Evolutionary conservation across 306 rosid species (phyloP).

Genomic region (Alnus rubra): DNA sequence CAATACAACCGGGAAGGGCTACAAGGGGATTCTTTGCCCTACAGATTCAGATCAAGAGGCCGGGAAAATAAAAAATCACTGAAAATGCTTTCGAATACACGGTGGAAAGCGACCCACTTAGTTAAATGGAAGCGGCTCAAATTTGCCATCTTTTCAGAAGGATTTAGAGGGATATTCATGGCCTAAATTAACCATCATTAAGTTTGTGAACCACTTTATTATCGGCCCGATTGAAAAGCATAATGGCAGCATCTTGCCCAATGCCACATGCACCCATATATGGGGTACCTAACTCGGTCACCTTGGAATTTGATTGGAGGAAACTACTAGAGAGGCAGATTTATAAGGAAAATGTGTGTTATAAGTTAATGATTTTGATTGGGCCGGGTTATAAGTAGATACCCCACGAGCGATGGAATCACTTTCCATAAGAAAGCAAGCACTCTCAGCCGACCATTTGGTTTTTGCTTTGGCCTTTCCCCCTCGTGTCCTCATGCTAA

Average conservation of each 20-base stretch:
- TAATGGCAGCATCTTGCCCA: neutral
- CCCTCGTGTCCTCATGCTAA: neutral
- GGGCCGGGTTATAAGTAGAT: neutral
- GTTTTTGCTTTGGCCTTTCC: neutral
- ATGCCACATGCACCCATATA: neutral
- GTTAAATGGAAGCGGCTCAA: no score
- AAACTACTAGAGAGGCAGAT: neutral
- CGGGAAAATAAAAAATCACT: no score
- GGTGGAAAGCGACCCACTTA: no score
- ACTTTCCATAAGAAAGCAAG: neutral
- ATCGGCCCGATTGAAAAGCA: neutral
- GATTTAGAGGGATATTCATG: neutral
- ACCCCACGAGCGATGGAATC: neutral
- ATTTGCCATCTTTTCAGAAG: no score
- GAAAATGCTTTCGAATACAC: no score
- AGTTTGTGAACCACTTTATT: neutral
- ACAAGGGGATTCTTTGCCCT: no score
- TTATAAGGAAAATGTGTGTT: neutral
- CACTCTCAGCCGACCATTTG: constrained; percentile 23
- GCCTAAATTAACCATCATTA: neutral
- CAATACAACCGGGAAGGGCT: no score
- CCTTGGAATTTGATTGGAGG: neutral
- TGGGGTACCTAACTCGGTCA: neutral
- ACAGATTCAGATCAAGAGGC: no score
- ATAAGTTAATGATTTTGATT: neutral